phyloP scores from a whole-genome alignment of 2,329 filamentous ascomycete species.

The Raffaelea ambrosiae region DNA sequence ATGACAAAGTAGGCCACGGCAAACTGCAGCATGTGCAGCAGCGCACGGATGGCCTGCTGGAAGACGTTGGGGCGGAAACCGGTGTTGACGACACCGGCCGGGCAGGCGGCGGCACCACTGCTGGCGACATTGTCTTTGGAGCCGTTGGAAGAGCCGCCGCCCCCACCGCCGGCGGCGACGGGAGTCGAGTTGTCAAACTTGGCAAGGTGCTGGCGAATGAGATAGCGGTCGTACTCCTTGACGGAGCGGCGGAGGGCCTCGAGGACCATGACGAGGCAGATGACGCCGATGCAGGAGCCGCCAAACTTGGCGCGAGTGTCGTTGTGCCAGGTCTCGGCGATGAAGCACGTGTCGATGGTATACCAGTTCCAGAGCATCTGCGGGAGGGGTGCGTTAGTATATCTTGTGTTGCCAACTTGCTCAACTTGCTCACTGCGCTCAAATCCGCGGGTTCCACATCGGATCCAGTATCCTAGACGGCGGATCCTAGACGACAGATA shows the following conservation, averaged over 20 bases:
- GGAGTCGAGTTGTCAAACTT: not conserved
- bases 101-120: conserved; percentile 8
- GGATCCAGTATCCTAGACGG: too few relatives aligned
- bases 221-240: conserved; percentile 64
- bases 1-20: conserved; percentile 73
- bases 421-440: too few relatives aligned
- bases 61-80: conserved; percentile 47
- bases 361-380: conserved; percentile 73
- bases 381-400: not conserved
- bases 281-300: conserved; percentile 69
- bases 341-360: conserved; percentile 64
- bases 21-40: conserved; percentile 64
- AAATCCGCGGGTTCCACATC: too few relatives aligned
- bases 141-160: not conserved
- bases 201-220: conserved; percentile 42
- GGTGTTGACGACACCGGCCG: not conserved
- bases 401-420: too few relatives aligned
- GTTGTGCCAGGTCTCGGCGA: conserved; percentile 62
- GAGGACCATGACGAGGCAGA: conserved; percentile 63
- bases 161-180: not conserved
- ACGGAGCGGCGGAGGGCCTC: conserved; percentile 62
- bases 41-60: conserved; percentile 59
- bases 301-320: conserved; percentile 64
- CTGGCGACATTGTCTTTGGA: not conserved
- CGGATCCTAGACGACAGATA: too few relatives aligned